Evolutionary conservation across 179 eudicot genomes (phyloP), one percentile per base, ranked within the genome.

Genomic region (Beta lomatogona): DNA sequence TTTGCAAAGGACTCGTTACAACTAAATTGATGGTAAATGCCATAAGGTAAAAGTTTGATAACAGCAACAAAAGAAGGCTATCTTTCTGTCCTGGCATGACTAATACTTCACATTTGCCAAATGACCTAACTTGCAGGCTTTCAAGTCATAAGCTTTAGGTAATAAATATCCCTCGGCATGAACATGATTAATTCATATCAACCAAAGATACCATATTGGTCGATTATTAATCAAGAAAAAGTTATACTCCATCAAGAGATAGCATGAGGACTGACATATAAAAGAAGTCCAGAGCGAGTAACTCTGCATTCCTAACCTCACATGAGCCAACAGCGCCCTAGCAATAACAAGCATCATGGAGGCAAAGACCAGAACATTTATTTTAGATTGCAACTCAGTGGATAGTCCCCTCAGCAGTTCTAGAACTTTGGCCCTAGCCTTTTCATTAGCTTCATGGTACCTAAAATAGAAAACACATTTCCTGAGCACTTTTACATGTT

Each of bases 311-410:
- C 66, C 93, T 85, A 77, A 94, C 99, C 99, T 96, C 86, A 92
- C 98, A 82, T 96, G 99, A 82, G 97, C 87, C 77, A 93, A 94
- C 77, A 96, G 87, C 59, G 99, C 96, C 92, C 93, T 96, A 59
- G 98, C 93, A 86, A 94, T 94, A 86, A 94, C 89, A 77, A 94
- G 98, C 87, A 93, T 88, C 94, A 90, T 92, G 81, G 99, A 96
- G 57, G 97, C 94, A 83, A 91, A 96, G 59, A 96, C 93, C 65
- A 94, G 93, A 77, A 89, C 83, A 82, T 96, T 93, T 87, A 90
- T 94, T 87, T 91, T 91, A 58, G 89, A 79, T 78, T 94, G 97
- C 71, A 96, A 84, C 85, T 93, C 94, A 41, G 93, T 82, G 61
- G 99, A 94, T 63, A 96, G 92, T 55, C 85, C 90, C 86, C 98